Percentiles rank a stretch among this genome's conserved stretches.
phyloP scores from a whole-genome alignment of 495 filamentous ascomycete genomes.

The Talaromyces borbonicus region DNA sequence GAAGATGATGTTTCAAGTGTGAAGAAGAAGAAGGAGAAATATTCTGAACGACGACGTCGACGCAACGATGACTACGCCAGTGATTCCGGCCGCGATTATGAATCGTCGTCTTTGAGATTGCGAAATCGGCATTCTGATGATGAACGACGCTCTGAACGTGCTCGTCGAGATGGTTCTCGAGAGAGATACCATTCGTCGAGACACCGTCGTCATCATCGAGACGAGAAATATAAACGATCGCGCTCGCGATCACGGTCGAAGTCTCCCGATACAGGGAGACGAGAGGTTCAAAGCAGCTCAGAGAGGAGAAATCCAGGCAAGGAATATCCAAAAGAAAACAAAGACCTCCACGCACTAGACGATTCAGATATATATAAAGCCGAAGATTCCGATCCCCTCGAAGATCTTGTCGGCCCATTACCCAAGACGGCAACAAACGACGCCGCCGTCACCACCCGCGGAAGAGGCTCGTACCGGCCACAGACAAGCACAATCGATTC shows the following conservation, averaged over 20 bases:
- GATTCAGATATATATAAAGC: no score
- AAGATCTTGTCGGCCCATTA: conserved; percentile 70
- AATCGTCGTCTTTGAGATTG: neutral
- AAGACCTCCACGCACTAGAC: no score
- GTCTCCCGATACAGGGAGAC: conserved; percentile 17
- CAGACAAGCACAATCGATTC: conserved; percentile 61
- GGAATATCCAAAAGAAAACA: neutral
- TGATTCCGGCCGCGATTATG: neutral
- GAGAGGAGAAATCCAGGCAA: neutral
- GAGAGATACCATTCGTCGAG: conserved; percentile 1
- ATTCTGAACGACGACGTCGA: neutral
- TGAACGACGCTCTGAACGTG: neutral
- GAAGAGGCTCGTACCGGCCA: conserved; percentile 55
- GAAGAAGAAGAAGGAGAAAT: neutral
- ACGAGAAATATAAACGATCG: conserved; percentile 17
- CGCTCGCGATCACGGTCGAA: conserved; percentile 28
- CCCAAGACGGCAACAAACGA: conserved; percentile 39
- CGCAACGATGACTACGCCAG: conserved; percentile 2
- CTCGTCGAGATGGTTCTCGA: conserved; percentile 3
- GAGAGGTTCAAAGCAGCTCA: neutral
- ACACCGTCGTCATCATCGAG: conserved; percentile 15
- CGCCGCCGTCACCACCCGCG: conserved; percentile 49
- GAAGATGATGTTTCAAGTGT: neutral
- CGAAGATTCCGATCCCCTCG: conserved; percentile 66
- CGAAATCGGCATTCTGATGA: conserved; percentile 7